Percentiles rank a stretch among this genome's conserved stretches.
Evolutionary conservation across 257 asterid genomes (phyloP).

Genomic region (Solanum chilense): DNA sequence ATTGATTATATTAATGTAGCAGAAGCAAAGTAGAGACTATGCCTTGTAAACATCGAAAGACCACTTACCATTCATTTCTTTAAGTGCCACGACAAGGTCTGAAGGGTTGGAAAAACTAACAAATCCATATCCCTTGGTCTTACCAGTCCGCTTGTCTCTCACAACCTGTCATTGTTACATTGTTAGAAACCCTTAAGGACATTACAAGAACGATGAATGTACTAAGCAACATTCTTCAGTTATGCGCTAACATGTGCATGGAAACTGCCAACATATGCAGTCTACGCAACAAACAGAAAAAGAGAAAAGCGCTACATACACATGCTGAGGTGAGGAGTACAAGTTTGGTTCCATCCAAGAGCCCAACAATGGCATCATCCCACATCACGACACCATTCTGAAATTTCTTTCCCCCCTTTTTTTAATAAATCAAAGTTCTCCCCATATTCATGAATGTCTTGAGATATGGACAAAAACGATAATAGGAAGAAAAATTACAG

Average conservation of each 20-base stretch:
- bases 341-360: neutral
- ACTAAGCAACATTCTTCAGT: neutral
- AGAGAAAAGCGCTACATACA: neutral
- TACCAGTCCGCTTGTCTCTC: slow-evolving; percentile 90
- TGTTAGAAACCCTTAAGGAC: neutral
- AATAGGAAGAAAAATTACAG: neutral
- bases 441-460: neutral
- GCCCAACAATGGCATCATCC: neutral
- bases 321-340: neutral
- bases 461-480: neutral
- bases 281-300: neutral
- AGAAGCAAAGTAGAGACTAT: neutral
- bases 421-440: neutral
- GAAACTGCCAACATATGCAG: neutral
- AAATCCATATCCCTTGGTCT: slow-evolving; percentile 90
- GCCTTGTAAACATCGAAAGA: neutral
- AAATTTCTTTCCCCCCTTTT: neutral
- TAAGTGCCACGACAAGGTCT: slow-evolving; percentile 78
- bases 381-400: neutral
- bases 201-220: neutral
- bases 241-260: neutral
- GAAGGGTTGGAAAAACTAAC: slow-evolving; percentile 76
- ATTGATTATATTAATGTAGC: neutral
- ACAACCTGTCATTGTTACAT: slow-evolving; percentile 49
- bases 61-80: slow-evolving; percentile 83